Conservation (phyloP, 1,284 basidiomycete genomes). For the Cryptococcus hybrid region DNA sequence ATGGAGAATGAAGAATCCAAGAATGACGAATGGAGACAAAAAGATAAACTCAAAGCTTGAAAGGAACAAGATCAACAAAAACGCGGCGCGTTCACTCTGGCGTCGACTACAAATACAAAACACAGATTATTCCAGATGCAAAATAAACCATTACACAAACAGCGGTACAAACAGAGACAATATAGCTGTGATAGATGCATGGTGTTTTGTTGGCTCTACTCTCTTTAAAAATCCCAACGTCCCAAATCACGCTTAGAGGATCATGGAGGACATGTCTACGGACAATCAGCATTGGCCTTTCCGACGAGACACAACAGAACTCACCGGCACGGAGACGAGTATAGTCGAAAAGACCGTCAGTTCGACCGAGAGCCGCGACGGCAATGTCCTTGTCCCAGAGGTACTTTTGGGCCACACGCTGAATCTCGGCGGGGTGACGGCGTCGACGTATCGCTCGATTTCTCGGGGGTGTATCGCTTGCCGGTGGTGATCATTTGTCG, state of each 20-base stretch:
- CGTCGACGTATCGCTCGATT: slow-evolving; percentile 89
- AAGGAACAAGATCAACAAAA: too few relatives aligned
- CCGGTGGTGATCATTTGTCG: slow-evolving; percentile 95
- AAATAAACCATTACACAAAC: too few relatives aligned
- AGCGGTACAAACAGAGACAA: too few relatives aligned
- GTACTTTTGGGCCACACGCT: slow-evolving; percentile 92
- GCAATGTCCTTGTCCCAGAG: slow-evolving; percentile 73
- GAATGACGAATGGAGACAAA: background rate
- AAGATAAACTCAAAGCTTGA: background rate
- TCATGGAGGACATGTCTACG: slow-evolving; percentile 47
- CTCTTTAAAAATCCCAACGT: background rate
- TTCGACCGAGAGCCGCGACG: slow-evolving; percentile 61
- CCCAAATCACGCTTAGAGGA: slow-evolving; percentile 26
- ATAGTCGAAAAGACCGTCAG: slow-evolving; percentile 73
- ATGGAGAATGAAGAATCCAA: background rate
- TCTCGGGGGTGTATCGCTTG: slow-evolving; percentile 81
- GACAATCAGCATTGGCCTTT: slow-evolving; percentile 1
- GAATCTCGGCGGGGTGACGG: slow-evolving; percentile 87
- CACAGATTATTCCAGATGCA: too few relatives aligned
- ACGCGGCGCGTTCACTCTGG: too few relatives aligned
- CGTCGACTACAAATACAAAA: too few relatives aligned
- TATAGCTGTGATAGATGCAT: too few relatives aligned
- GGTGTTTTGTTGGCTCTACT: background rate
- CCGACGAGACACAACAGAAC: slow-evolving; percentile 28
- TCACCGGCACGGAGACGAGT: slow-evolving; percentile 54